Evolutionary conservation across 2,329 filamentous ascomycete genomes (phyloP).

Genomic region (Calonectria ilicicola): DNA sequence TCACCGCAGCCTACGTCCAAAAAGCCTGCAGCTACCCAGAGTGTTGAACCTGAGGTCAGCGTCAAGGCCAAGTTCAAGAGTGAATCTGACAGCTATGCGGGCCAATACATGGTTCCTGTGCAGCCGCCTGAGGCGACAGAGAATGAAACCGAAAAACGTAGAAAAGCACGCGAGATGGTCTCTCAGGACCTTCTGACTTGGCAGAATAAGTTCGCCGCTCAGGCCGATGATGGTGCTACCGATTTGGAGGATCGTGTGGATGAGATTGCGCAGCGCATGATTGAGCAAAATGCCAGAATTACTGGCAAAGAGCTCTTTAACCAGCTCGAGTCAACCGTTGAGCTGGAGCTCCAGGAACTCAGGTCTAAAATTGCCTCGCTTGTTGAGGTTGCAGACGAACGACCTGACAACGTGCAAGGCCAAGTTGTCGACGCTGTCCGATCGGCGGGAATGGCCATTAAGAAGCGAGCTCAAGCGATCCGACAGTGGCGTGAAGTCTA

Average conservation of each 20-base stretch:
- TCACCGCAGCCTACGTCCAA: slow-evolving; percentile 48
- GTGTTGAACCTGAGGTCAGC: slow-evolving; percentile 14
- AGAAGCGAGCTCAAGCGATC: slow-evolving; percentile 80
- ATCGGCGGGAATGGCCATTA: slow-evolving; percentile 77
- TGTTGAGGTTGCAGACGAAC: slow-evolving; percentile 63
- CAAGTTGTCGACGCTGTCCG: slow-evolving; percentile 66
- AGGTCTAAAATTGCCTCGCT: slow-evolving; percentile 76
- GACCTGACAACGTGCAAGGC: slow-evolving; percentile 57
- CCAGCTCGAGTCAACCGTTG: slow-evolving; percentile 76
- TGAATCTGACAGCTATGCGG: slow-evolving; percentile 46
- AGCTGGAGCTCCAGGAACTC: slow-evolving; percentile 72
- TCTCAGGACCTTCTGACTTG: slow-evolving; percentile 83
- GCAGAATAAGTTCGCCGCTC: slow-evolving; percentile 89
- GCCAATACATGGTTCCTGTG: slow-evolving; percentile 49
- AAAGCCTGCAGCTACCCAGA: slow-evolving; percentile 25
- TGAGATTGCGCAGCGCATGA: slow-evolving; percentile 67
- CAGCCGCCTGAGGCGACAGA: slow-evolving; percentile 59
- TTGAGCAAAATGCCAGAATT: slow-evolving; percentile 73
- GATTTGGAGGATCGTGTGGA: slow-evolving; percentile 79
- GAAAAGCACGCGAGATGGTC: slow-evolving; percentile 74
- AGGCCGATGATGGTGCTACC: slow-evolving; percentile 81
- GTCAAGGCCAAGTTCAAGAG: background rate
- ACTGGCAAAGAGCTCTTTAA: slow-evolving; percentile 76
- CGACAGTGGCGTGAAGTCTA: slow-evolving; percentile 82
- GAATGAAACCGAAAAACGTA: slow-evolving; percentile 65